Evolutionary conservation across 1,139 yeast species (phyloP).

Genomic region (Protomyces inundatus): DNA sequence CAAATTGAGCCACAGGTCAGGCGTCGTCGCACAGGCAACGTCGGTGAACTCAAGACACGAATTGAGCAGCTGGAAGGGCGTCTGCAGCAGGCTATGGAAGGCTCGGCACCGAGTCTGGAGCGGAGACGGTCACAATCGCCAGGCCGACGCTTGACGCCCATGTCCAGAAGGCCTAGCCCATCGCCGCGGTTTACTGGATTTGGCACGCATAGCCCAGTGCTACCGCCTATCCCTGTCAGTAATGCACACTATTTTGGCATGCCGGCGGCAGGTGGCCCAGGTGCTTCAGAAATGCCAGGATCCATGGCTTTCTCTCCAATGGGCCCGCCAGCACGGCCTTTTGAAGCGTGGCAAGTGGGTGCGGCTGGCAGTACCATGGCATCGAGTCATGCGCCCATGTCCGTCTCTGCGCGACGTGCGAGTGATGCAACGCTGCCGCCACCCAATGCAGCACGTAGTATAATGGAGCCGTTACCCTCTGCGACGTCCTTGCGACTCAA

Average conservation of each 20-base stretch:
- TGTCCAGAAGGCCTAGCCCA: neutral
- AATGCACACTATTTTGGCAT: neutral
- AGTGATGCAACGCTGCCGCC: neutral
- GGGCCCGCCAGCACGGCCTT: neutral
- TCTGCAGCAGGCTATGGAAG: neutral
- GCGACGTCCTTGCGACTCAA: neutral
- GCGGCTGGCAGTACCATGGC: neutral
- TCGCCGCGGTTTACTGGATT: neutral
- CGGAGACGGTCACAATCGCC: neutral
- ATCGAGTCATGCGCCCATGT: neutral
- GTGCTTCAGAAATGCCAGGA: neutral
- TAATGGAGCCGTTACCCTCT: neutral
- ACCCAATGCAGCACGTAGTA: neutral
- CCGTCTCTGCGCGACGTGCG: neutral
- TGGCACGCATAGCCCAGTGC: neutral
- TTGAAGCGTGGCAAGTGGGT: neutral
- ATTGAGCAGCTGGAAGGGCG: slow-evolving; percentile 18
- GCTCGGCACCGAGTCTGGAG: neutral
- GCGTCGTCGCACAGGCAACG: slow-evolving; percentile 2
- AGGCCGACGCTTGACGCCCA: neutral
- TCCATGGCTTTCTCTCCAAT: neutral
- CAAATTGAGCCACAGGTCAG: slow-evolving; percentile 5
- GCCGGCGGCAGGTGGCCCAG: neutral
- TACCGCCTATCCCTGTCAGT: neutral
- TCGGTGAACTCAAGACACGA: slow-evolving; percentile 13